phyloP scores from a whole-genome alignment of 306 rosid genomes.

The Boehmeria nivea region DNA sequence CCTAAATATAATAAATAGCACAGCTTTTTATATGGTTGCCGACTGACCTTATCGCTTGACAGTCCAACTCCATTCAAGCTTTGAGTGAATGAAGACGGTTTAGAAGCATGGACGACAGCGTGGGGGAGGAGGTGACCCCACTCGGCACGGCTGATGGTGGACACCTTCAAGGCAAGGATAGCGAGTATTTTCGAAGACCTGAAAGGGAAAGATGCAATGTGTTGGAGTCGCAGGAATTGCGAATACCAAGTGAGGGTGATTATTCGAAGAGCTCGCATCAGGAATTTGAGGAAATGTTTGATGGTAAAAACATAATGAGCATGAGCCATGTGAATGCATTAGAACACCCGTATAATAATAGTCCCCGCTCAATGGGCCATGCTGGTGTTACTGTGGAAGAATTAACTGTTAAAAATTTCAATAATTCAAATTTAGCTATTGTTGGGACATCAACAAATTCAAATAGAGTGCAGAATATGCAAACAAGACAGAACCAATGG shows the following conservation, averaged over 20 bases:
- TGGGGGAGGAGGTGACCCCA: constrained; percentile 44
- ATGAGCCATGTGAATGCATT: constrained; percentile 28
- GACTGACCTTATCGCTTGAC: too few relatives aligned
- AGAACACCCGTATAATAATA: constrained; percentile 28
- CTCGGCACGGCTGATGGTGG: constrained; percentile 41
- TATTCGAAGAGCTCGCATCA: constrained; percentile 23
- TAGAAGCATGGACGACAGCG: constrained; percentile 54
- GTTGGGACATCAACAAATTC: constrained; percentile 53
- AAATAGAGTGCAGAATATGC: constrained; percentile 34
- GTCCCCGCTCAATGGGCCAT: constrained; percentile 28
- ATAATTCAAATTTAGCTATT: constrained; percentile 50
- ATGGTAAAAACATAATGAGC: constrained; percentile 35
- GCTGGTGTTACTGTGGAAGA: constrained; percentile 54
- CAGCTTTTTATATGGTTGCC: too few relatives aligned
- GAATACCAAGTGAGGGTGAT: constrained; percentile 30
- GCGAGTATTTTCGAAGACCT: constrained; percentile 26
- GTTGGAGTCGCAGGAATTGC: constrained; percentile 42
- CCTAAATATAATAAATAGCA: too few relatives aligned
- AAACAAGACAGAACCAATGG: constrained; percentile 48
- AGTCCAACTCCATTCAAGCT: constrained; percentile 11
- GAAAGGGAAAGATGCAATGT: constrained; percentile 30
- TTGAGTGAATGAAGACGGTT: constrained; percentile 32
- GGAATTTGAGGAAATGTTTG: constrained; percentile 36
- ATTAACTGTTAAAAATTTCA: constrained; percentile 44
- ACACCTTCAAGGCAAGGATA: constrained; percentile 48